Percentiles rank a stretch among this genome's conserved stretches.
These are phyloP conservation scores for Clavispora fructus DNA, from an alignment of 805 yeast species.

Conservation along the genomic window DNA sequence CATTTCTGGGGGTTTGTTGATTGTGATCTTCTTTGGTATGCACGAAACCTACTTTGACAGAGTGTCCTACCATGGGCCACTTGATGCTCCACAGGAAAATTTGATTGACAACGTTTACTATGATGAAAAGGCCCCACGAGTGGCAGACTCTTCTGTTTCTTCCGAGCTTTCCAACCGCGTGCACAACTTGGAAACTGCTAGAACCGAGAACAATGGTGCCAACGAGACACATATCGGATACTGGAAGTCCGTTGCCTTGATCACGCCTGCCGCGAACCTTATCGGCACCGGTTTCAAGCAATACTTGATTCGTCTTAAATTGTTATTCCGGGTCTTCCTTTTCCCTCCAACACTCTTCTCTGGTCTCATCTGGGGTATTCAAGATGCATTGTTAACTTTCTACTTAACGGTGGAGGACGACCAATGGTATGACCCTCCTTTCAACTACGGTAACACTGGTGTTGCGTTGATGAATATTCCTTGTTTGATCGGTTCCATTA, in stretches of 20 bases:
- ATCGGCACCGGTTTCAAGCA: conserved; percentile 64
- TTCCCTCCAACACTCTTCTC: conserved; percentile 63
- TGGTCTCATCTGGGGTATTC: conserved; percentile 76
- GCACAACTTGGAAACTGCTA: conserved; percentile 9
- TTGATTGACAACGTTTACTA: neutral
- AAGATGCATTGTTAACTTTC: conserved; percentile 70
- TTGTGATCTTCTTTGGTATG: conserved; percentile 52
- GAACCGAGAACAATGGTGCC: conserved; percentile 27
- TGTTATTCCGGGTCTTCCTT: conserved; percentile 51
- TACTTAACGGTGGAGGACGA: conserved; percentile 72
- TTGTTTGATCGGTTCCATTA: conserved; percentile 56
- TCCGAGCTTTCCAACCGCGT: conserved; percentile 10
- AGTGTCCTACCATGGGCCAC: conserved; percentile 20
- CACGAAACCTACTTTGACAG: conserved; percentile 67
- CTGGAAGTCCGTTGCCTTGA: conserved; percentile 41
- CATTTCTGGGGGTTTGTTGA: conserved; percentile 44
- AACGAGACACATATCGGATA: conserved; percentile 37
- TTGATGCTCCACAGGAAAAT: neutral
- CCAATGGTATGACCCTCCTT: conserved; percentile 59
- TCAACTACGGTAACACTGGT: conserved; percentile 57
- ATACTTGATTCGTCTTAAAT: conserved; percentile 46
- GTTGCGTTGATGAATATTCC: conserved; percentile 78
- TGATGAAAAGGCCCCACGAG: neutral
- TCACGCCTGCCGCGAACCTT: conserved; percentile 56
- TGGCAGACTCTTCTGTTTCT: conserved; percentile 6